Percentiles rank a stretch among this genome's conserved stretches.
Evolutionary conservation across 1,284 basidiomycete species (phyloP).

Genomic region (Phylloporus gajari): DNA sequence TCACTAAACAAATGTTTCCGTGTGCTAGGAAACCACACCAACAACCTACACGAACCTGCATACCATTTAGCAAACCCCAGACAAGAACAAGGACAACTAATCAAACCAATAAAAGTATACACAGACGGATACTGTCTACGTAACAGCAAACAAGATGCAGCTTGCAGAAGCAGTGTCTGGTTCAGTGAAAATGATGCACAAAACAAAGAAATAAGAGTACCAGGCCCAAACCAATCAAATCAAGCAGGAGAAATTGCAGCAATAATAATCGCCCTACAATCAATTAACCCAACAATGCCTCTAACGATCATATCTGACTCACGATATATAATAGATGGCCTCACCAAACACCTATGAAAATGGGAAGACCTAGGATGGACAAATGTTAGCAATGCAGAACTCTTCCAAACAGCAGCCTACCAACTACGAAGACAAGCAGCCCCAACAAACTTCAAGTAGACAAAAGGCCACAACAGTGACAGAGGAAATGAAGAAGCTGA

Average conservation of each 20-base stretch:
- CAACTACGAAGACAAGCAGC: neutral
- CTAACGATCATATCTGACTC: too few species aligned
- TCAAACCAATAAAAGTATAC: neutral
- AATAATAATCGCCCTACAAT: too few species aligned
- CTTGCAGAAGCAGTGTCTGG: neutral
- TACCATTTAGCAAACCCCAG: neutral
- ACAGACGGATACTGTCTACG: neutral
- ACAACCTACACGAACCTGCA: neutral
- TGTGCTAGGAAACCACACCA: neutral
- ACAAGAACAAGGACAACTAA: neutral
- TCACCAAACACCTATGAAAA: too few species aligned
- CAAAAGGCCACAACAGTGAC: neutral
- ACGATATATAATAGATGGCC: too few species aligned
- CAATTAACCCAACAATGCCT: too few species aligned
- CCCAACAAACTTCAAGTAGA: neutral
- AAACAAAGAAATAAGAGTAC: neutral
- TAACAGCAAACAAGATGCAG: neutral
- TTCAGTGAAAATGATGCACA: neutral
- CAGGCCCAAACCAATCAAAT: neutral
- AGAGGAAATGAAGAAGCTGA: neutral
- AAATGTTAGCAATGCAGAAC: too few species aligned
- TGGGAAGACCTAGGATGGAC: too few species aligned
- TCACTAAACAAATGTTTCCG: constrained; percentile 1
- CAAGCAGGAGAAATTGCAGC: neutral
- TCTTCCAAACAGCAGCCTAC: neutral